phyloP scores from a whole-genome alignment of 192 early-diverging fungal species.

The Mortierella alpina region DNA sequence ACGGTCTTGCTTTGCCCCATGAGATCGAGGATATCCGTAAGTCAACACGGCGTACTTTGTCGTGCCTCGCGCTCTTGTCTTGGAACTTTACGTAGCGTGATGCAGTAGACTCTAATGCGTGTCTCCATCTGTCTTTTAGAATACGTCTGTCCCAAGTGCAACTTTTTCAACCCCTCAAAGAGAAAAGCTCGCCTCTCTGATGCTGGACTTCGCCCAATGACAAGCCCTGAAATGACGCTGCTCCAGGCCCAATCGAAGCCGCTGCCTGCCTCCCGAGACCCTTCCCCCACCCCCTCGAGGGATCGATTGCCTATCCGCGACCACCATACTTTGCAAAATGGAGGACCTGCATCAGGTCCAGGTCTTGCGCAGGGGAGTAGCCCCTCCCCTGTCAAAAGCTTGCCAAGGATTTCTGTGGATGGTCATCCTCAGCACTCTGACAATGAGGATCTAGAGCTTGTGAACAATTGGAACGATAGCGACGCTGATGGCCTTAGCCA shows the following conservation, averaged over 20 bases:
- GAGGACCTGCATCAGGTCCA: not conserved
- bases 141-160: slow-evolving; percentile 68
- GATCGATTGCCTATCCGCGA: slow-evolving; percentile 12
- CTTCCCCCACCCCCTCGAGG: slow-evolving; percentile 31
- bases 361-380: slow-evolving; percentile 11
- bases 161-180: slow-evolving; percentile 66
- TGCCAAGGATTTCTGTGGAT: not conserved
- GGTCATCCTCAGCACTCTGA: slow-evolving; percentile 18
- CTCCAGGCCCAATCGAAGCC: slow-evolving; percentile 36
- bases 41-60: not conserved
- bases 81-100: not conserved
- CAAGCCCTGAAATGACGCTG: slow-evolving; percentile 26
- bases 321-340: not conserved
- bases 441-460: slow-evolving; percentile 38
- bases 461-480: slow-evolving; percentile 54
- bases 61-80: too few species aligned
- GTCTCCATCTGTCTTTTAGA: slow-evolving; percentile 35
- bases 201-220: slow-evolving; percentile 2
- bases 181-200: slow-evolving; percentile 21
- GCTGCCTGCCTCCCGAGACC: slow-evolving; percentile 38
- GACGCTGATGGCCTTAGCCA: slow-evolving; percentile 22
- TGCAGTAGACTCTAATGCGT: not conserved
- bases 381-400: slow-evolving; percentile 1
- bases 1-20: slow-evolving; percentile 88
- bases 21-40: slow-evolving; percentile 80